A percentile compares a stretch with the other conserved stretches of the same genome.
Conservation (phyloP, 768 basidiomycete genomes). For the Psilocybe azurescens region DNA sequence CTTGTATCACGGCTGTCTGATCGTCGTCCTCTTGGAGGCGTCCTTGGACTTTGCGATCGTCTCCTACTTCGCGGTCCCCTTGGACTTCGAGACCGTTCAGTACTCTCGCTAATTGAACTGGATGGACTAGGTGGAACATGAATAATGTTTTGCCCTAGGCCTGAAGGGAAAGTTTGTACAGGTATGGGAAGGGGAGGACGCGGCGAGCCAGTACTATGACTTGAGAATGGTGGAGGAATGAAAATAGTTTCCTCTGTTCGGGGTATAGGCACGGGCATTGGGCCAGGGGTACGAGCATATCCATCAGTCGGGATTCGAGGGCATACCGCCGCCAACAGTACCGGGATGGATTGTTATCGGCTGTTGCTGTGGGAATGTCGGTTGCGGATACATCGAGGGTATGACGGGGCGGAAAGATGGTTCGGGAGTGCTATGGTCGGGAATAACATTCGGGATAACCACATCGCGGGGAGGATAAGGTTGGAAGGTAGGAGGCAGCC, state of each 20-base stretch:
- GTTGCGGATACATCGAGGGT: constrained; percentile 15
- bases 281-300: constrained; percentile 21
- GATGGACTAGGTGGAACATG: constrained; percentile 20
- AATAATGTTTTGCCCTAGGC: constrained; percentile 25
- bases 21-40: constrained; percentile 6
- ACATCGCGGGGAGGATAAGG: constrained; percentile 24
- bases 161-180: neutral
- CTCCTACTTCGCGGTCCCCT: constrained; percentile 10
- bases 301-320: constrained; percentile 23
- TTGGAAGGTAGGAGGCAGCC: constrained; percentile 25
- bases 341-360: constrained; percentile 18
- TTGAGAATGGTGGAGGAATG: constrained; percentile 24
- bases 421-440: constrained; percentile 22
- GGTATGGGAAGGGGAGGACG: constrained; percentile 12
- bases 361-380: constrained; percentile 18
- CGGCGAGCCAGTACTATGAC: constrained; percentile 21
- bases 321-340: neutral
- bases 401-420: constrained; percentile 24
- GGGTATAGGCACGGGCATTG: constrained; percentile 19
- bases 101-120: constrained; percentile 19
- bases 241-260: constrained; percentile 20
- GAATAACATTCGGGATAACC: constrained; percentile 46
- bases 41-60: constrained; percentile 3
- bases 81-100: constrained; percentile 10
- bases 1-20: constrained; percentile 12